Conservation (phyloP, 2,329 filamentous ascomycete genomes). For the Paecilomyces dactylethromorphus region DNA sequence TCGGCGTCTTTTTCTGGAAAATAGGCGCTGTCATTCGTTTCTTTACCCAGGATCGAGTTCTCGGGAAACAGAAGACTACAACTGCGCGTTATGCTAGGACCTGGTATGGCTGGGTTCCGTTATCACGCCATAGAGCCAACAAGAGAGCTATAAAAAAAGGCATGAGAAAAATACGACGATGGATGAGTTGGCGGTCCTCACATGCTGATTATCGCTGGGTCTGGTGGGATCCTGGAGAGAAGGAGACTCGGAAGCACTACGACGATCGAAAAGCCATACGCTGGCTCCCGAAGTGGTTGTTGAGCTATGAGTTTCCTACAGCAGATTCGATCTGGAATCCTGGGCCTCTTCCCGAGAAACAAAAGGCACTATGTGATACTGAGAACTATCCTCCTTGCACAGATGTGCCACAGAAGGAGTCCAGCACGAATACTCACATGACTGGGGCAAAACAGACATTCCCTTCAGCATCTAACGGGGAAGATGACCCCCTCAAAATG, state of each 20-base stretch:
- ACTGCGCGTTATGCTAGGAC: conserved; percentile 30
- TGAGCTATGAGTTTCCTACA: conserved; percentile 17
- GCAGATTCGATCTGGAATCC: conserved; percentile 22
- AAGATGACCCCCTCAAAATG: neutral
- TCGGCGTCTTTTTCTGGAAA: conserved; percentile 34
- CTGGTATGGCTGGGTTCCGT: conserved; percentile 37
- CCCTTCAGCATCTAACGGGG: neutral
- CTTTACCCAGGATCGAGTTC: conserved; percentile 27
- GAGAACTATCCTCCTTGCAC: neutral
- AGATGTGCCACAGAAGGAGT: neutral
- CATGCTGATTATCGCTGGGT: conserved; percentile 31
- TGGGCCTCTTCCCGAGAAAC: conserved; percentile 5
- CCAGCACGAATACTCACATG: neutral
- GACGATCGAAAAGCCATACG: conserved; percentile 9
- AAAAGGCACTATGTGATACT: neutral
- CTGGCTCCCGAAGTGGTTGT: conserved; percentile 20
- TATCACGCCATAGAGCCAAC: conserved; percentile 22
- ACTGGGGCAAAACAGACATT: neutral
- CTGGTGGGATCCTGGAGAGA: conserved; percentile 34
- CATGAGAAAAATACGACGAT: conserved; percentile 15
- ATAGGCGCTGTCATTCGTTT: conserved; percentile 28
- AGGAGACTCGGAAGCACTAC: conserved; percentile 14
- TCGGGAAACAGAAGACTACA: conserved; percentile 22
- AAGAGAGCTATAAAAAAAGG: conserved; percentile 16
- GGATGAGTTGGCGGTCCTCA: conserved; percentile 27